These are phyloP conservation scores for Lentithecium fluviatile DNA, from an alignment of 495 filamentous ascomycete species.

Conservation along the genomic window DNA sequence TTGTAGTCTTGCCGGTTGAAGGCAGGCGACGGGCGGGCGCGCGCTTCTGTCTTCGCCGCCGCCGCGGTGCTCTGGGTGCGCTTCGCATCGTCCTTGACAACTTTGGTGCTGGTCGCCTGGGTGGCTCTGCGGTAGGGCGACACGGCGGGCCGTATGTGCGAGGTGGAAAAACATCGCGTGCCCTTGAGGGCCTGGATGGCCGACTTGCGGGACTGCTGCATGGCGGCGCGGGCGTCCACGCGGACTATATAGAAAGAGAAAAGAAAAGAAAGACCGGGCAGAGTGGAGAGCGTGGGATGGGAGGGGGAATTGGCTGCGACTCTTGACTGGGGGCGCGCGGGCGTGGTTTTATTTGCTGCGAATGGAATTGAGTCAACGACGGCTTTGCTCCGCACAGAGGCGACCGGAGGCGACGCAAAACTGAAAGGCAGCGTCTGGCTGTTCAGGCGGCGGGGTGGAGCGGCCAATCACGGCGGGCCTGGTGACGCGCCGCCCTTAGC, in stretches of 20 bases:
- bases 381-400: neutral
- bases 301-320: neutral
- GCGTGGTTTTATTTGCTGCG: slow-evolving; percentile 3
- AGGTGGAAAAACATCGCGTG: slow-evolving; percentile 33
- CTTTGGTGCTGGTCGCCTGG: slow-evolving; percentile 33
- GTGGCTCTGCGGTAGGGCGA: slow-evolving; percentile 40
- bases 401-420: neutral
- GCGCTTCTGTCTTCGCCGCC: slow-evolving; percentile 33
- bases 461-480: neutral
- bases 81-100: slow-evolving; percentile 29
- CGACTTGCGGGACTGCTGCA: slow-evolving; percentile 25
- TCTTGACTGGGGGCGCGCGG: neutral
- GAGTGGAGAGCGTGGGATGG: slow-evolving; percentile 15
- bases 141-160: slow-evolving; percentile 34
- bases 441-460: neutral
- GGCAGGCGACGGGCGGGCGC: slow-evolving; percentile 42
- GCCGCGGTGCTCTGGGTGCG: slow-evolving; percentile 41
- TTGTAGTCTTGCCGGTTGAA: slow-evolving; percentile 47
- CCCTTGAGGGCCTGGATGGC: slow-evolving; percentile 22
- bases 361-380: slow-evolving; percentile 10
- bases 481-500: neutral
- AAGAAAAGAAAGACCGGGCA: neutral
- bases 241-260: slow-evolving; percentile 3
- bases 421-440: neutral
- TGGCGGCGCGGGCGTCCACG: slow-evolving; percentile 9